phyloP scores from a whole-genome alignment of 2,329 filamentous ascomycete genomes.

The Ophiostoma ulmi region DNA sequence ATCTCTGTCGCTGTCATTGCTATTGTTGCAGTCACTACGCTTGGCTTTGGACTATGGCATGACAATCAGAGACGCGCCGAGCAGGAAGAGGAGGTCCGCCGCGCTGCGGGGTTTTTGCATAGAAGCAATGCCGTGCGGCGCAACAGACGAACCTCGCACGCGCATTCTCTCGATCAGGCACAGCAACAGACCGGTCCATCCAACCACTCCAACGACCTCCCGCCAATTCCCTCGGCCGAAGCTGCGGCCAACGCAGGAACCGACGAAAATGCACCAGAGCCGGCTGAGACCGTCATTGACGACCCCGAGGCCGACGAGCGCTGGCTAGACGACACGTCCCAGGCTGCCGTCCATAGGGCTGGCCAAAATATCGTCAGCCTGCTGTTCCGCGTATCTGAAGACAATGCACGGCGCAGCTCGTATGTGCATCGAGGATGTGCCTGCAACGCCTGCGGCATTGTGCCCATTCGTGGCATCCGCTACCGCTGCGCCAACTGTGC shows the following conservation, averaged over 20 bases:
- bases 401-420: constrained; percentile 80
- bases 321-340: constrained; percentile 41
- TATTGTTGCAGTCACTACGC: constrained; percentile 23
- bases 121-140: constrained; percentile 27
- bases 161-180: constrained; percentile 17
- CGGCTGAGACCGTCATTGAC: constrained; percentile 31
- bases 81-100: not conserved
- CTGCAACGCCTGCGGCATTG: constrained; percentile 82
- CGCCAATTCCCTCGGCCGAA: not conserved
- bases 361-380: constrained; percentile 80
- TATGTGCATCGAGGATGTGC: constrained; percentile 90
- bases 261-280: constrained; percentile 16
- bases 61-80: constrained; percentile 22
- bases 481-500: constrained; percentile 93
- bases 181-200: not conserved
- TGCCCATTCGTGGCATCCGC: constrained; percentile 84
- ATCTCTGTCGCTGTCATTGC: constrained; percentile 26
- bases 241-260: not conserved
- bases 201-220: not conserved
- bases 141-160: constrained; percentile 23
- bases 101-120: not conserved
- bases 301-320: constrained; percentile 42
- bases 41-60: constrained; percentile 25
- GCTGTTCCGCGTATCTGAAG: constrained; percentile 87
- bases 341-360: constrained; percentile 42